Evolutionary conservation across 441 rosid species (phyloP).

Genomic region (Populus hybrid): DNA sequence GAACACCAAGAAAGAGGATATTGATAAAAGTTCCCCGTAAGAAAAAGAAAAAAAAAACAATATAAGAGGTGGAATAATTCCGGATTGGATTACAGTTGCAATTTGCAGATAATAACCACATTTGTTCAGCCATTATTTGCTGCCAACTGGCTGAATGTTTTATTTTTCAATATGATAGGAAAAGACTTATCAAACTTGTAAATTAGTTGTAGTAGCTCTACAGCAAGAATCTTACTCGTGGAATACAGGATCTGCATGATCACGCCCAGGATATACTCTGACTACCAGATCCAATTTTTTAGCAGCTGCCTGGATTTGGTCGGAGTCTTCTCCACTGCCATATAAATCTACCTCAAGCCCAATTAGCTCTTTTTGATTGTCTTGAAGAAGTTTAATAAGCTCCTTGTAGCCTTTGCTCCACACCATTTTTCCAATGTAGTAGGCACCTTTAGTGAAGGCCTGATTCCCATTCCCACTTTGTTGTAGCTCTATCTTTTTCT

Average conservation of each 20-base stretch:
- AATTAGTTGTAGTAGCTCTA: background rate
- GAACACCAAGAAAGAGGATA: constrained; percentile 4
- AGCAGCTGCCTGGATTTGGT: constrained; percentile 61
- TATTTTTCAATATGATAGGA: no score
- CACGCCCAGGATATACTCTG: constrained; percentile 77
- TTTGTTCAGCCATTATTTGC: background rate
- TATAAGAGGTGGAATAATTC: background rate
- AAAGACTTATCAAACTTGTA: background rate
- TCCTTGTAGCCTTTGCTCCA: constrained; percentile 98
- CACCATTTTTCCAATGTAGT: constrained; percentile 93
- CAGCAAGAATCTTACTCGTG: constrained; percentile 64
- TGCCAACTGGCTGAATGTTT: background rate
- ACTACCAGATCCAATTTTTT: constrained; percentile 52
- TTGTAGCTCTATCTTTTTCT: constrained; percentile 58
- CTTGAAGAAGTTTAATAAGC: constrained; percentile 64
- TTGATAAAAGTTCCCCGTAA: background rate
- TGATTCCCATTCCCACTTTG: constrained; percentile 32
- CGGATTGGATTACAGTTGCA: background rate
- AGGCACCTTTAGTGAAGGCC: constrained; percentile 66
- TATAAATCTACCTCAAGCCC: constrained; percentile 81
- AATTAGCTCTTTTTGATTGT: constrained; percentile 66
- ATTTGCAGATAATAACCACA: background rate
- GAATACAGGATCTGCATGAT: constrained; percentile 82
- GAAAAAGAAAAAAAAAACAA: background rate
- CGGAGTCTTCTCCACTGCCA: constrained; percentile 89